Base-by-base conservation (phyloP, 1,139 yeast genomes). In the Saccharomyces hybrid region DNA sequence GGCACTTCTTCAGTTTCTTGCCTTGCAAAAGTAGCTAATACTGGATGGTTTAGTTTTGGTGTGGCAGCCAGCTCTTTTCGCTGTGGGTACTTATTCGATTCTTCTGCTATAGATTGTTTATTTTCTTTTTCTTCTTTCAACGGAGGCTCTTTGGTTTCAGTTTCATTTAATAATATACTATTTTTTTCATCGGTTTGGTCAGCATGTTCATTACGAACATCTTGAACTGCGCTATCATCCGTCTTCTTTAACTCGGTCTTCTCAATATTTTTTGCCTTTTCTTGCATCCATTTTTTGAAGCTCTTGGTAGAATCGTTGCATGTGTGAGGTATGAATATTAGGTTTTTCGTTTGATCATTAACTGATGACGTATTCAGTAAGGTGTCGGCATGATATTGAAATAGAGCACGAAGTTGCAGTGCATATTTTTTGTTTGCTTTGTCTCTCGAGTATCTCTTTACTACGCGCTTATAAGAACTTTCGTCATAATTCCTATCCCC, bases 401-500 rank as follows among this genome's bases (percentile, higher is more conserved):
- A 69, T 41, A 67, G 53, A 50, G 62, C 59, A 46, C 70, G 63
- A 47, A 69, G 50, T 53, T 62, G 62, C 42, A 68, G 54, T 9
- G 71, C 72, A 55, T 66, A 68, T 31, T 60, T 58, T 51, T 65
- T 66, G 52, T 67, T 69, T 16, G 59, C 48, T 42, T 63, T 61
- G 52, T 69, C 73, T 27, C 70, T 65, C 42, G 56, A 61, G 48
- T 62, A 69, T 41, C 73, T 61, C 53, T 68, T 69, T 5, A 63
- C 41, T 4, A 65, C 66, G 52, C 70, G 59, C 56, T 61, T 64
- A 42, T 64, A 62, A 6, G 68, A 60, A 14, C 50, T 55, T 55
- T 69, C 71, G 49, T 67, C 66, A 52, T 70, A 66, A 14, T 59
- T 50, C 32, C 65, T 63, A 63, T 82, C 86, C 52, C 76, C 75